Evolutionary conservation across 768 basidiomycete genomes (phyloP), one percentile per base, ranked within the genome.

Genomic region (Mycena belliarum): DNA sequence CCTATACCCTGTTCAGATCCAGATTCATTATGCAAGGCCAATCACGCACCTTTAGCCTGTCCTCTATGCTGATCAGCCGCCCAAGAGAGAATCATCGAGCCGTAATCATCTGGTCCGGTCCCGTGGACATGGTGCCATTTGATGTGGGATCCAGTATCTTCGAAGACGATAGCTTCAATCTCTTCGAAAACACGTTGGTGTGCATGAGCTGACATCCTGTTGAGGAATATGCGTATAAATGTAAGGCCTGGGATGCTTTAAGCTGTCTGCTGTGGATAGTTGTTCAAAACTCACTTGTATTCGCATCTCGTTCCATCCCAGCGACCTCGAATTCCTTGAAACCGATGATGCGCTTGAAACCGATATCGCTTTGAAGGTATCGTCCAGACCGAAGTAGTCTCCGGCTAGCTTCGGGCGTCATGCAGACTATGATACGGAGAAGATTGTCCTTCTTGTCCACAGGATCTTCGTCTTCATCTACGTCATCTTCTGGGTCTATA

Each of bases 71-170:
- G 41, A 23, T 42, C 41, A 5, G 11, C 21, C 21, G 12, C 21
- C 20, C 20, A 42, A 3, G 23, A 23, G 11, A 42, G 41, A 6
- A 42, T 24, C 18, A n/a, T 38, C 7, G 18, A 16, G 5, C 16
- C 6, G 20, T 6, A 4, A 46, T 1, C 67, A 67, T 70, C 15
- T 9, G 14, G 49, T 10, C 37, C n/a, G 5, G 8, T 28, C 0
- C 49, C 41, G 28, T 65, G 49, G 6, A 65, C 43, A 43, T 65
- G 64, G 4, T 50, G 54, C 64, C 64, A 65, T 10, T 35, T 38
- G 0, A 65, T 28, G 1, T 7, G 3, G 11, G 28, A 16, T 15
- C 58, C 50, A 4, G 58, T 63, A 28, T 65, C 64, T 12, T 25
- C 21, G 16, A 50, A 41, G 1, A 65, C 55, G 20, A 63, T 47